Evolutionary conservation across 2,329 filamentous ascomycete species (phyloP).

Genomic region (Chrysosporium queenslandicum): DNA sequence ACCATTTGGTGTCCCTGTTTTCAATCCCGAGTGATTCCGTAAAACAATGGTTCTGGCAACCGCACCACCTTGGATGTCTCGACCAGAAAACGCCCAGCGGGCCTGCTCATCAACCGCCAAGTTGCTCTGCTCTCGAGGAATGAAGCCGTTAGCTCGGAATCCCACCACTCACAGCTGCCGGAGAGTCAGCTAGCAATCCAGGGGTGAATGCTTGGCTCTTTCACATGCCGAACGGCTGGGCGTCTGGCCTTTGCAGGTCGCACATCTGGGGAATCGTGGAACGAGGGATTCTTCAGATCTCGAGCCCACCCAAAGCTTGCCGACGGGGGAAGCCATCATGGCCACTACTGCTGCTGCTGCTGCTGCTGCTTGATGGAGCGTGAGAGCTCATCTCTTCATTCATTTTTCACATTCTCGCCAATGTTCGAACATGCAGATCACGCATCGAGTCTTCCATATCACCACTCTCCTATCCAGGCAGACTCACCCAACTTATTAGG

Average conservation of each 20-base stretch:
- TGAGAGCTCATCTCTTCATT: too few species aligned
- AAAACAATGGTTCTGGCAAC: neutral
- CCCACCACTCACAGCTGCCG: neutral
- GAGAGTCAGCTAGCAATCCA: neutral
- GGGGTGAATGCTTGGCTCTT: conserved; percentile 7
- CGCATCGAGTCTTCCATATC: too few species aligned
- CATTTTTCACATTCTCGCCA: too few species aligned
- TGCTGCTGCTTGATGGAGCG: too few species aligned
- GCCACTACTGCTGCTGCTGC: too few species aligned
- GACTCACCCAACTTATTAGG: too few species aligned
- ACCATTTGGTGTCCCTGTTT: neutral
- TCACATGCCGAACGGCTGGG: conserved; percentile 4
- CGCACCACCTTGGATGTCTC: too few species aligned
- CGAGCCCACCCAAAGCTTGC: too few species aligned
- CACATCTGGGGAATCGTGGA: neutral
- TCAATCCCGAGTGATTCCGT: neutral
- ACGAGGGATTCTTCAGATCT: neutral
- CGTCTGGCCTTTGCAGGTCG: neutral
- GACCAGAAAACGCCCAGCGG: neutral
- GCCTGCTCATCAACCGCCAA: neutral
- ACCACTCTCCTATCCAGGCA: too few species aligned
- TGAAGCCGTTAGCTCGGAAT: neutral
- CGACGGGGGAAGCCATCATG: too few species aligned
- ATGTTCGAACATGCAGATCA: too few species aligned
- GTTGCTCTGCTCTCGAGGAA: neutral